Evolutionary conservation across 331 rosid species (phyloP), one percentile per base, ranked within the genome.

Genomic region (Quercus tomentella): DNA sequence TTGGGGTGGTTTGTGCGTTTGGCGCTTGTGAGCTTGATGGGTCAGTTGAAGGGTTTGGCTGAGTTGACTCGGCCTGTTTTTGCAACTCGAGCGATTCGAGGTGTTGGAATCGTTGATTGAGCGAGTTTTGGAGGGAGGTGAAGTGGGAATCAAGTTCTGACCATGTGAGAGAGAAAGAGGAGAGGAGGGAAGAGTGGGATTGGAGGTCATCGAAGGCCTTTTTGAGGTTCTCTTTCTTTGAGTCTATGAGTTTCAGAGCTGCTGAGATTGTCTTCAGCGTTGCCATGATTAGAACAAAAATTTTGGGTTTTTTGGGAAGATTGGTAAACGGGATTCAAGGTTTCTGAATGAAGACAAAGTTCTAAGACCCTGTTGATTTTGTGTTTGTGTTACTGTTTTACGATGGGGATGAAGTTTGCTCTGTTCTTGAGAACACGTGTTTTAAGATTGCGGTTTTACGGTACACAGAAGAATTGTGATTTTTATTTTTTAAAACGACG

Each of bases 201-300:
- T 92, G 91, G 16, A 94, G 94, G 8, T 87, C 97, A 22, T 92
- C 89, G 83, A 87, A 89, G 80, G 98, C 91, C 72, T 85, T 86
- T 77, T 87, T 91, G 68, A 94, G 88, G 41, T 69, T 82, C 76
- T 91, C 81, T 65, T 83, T 94, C 85, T 92, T 94, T 1, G 74
- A 35, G 54, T 89, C 91, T 2, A 89, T 84, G 4, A 83, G 93
- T 57, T 89, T 65, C 68, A 94, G 79, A 20, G 93, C 97, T 4
- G 84, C 92, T 5, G 94, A 89, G 63, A 89, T 91, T 1, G 89
- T 79, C 58, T 81, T 81, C 76, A 84, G 77, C 18, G 88, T 60
- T 31, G 87, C 74, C 87, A 86, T 85, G 23, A 49, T 49, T 49
- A 49, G 54, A 58, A 28, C 9, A 30, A 65, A 7, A 17, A 23